Base-by-base conservation (phyloP, 2,329 filamentous ascomycete species). In the Cucurbitaria berberidis region DNA sequence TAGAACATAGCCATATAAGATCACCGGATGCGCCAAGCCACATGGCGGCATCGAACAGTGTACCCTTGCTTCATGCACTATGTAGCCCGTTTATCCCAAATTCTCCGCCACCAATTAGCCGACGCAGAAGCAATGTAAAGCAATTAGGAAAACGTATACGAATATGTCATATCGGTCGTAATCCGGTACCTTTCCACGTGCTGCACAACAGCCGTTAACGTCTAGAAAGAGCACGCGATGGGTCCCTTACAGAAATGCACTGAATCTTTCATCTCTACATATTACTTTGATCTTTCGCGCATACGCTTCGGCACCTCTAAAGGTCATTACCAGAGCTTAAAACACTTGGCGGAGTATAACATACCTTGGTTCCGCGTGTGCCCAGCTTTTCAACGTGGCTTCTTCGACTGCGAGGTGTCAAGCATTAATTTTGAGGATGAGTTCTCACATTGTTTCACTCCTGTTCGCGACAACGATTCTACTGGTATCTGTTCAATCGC, bases 401-500 rank as follows among this genome's bases (percentile, higher is more conserved):
- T 27, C n/a, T 27, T n/a, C 11, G 13, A 16, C 24, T 41, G 26
- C 39, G 2, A 3, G 22, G 26, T 22, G 15, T 27, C 15, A 41
- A 22, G 15, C 7, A 16, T 41, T 7, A 11, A 41, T 11, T 9
- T 41, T 16, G 9, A 16, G 5, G 22, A 41, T 41, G 39, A 22
- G 22, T 27, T 8, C 39, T 24, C 22, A 41, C 16, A 11, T 41
- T 41, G 39, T n/a, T 8, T 41, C 39, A 18, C 9, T 24, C 6
- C 21, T 41, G 6, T 16, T 26, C 39, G 13, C 22, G 15, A 41
- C 39, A 27, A n/a, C 10, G 39, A 15, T 41, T 16, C 21, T 64
- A 7, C 47, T 55, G 1, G 26, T 35, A 5, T 47, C 53, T 26
- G 50, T 56, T 13, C 61, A 65, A 38, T 51, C 63, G 18, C 50